Base-by-base conservation (phyloP, 805 yeast species). In the Ogataea neopini region DNA sequence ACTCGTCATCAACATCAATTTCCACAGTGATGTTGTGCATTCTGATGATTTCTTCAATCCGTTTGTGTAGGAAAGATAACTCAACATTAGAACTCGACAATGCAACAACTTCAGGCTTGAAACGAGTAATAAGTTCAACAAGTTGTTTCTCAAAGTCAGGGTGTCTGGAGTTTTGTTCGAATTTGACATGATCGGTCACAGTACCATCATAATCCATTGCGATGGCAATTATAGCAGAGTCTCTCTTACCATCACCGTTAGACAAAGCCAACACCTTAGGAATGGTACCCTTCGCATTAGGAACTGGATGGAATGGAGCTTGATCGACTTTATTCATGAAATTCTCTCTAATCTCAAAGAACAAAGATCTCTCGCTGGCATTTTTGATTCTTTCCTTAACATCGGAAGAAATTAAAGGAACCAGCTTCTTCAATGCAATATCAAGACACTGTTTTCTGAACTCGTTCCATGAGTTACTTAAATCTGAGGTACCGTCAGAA, bases 301-400 rank as follows among this genome's bases (percentile, higher is more conserved):
- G 85, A 39, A 79, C 76, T 5, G 98, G 96, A 56, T 86, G 83
- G 67, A 73, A 91, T 26, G 99, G 97, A 2, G 98, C 96, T 71
- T 91, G 98, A 64, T 92, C 94, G 29, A 94, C 75, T 59, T 83
- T 85, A 18, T 78, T 74, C 63, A 80, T 72, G 60, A 92, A 86
- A 23, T 77, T 72, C 36, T 77, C 75, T 56, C 98, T 83, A 29
- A 92, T 80, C 49, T 84, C 83, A 48, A 74, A 76, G 43, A 83
- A 83, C 38, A 94, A 74, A 36, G 80, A 63, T 47, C 86, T 77
- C 63, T 87, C 87, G 69, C 96, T 86, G 47, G 77, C 84, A 48
- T 85, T 78, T 46, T 89, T 80, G 45, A 92, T 73, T 45, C 83
- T 86, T 59, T 91, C 98, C 53, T 91, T 88, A 43, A 94, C 83